phyloP scores from a whole-genome alignment of 768 basidiomycete species.

The Trametes cinnabarina region DNA sequence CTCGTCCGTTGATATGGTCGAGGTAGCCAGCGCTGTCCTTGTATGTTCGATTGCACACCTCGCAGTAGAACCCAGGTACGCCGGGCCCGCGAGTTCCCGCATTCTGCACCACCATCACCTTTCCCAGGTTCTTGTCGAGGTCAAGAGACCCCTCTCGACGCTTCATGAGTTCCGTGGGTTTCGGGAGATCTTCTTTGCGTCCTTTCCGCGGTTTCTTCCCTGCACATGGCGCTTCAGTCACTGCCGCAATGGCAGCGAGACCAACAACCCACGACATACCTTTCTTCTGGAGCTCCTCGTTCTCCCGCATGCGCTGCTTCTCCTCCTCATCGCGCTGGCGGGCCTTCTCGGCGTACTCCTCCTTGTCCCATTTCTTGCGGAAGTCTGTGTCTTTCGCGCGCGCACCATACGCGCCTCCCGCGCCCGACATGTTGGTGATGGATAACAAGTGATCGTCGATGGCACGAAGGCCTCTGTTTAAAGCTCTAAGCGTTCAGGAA shows the following conservation, averaged over 20 bases:
- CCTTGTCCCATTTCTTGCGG: conserved; percentile 92
- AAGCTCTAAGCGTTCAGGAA: too few relatives aligned
- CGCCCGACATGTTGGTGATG: conserved; percentile 19
- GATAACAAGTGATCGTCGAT: background rate
- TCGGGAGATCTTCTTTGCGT: conserved; percentile 76
- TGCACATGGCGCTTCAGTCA: too few relatives aligned
- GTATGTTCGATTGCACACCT: conserved; percentile 85
- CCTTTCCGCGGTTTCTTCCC: conserved; percentile 81
- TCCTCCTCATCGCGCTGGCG: conserved; percentile 80
- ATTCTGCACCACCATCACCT: conserved; percentile 92
- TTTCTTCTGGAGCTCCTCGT: conserved; percentile 80
- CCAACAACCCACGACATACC: conserved; percentile 58
- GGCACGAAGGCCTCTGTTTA: too few relatives aligned
- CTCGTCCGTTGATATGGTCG: conserved; percentile 93
- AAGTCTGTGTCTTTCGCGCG: conserved; percentile 66
- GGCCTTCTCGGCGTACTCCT: conserved; percentile 83
- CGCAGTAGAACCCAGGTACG: conserved; percentile 92
- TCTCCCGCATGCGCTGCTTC: conserved; percentile 79
- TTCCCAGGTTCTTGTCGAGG: conserved; percentile 91
- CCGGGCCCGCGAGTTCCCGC: conserved; percentile 81
- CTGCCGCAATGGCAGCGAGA: too few relatives aligned
- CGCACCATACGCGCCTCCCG: conserved; percentile 33
- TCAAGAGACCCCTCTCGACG: conserved; percentile 81
- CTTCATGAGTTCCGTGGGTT: conserved; percentile 92
- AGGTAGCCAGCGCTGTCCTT: conserved; percentile 94